Evolutionary conservation across 23 red algal species (phyloP).

Genomic region (Gracilaria vermiculophylla): DNA sequence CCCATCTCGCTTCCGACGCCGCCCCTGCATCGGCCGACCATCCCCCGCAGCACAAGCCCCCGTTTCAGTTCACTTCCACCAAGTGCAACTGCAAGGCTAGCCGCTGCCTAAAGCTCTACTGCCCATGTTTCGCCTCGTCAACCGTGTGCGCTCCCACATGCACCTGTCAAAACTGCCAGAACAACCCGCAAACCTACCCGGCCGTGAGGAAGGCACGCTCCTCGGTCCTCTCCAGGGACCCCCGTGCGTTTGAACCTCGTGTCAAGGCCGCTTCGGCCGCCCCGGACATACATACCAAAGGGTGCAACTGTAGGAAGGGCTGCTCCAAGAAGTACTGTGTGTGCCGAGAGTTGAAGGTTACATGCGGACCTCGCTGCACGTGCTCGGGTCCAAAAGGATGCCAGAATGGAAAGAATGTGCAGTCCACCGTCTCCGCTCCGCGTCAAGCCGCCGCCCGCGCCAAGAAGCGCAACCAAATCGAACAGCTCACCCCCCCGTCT

Average conservation of each 20-base stretch:
- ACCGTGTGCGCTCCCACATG: conserved; percentile 22
- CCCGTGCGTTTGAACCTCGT: conserved; percentile 56
- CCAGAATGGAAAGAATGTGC: conserved; percentile 14
- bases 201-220: conserved; percentile 35
- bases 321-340: conserved; percentile 74
- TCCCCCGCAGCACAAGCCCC: neutral
- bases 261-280: conserved; percentile 7
- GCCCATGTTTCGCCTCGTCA: conserved; percentile 50
- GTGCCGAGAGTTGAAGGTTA: conserved; percentile 35
- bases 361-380: conserved; percentile 51
- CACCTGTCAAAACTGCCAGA: conserved; percentile 56
- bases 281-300: conserved; percentile 40
- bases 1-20: neutral
- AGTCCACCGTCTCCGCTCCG: neutral
- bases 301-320: conserved; percentile 69
- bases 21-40: neutral
- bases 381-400: conserved; percentile 57
- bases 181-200: neutral
- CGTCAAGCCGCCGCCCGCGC: neutral
- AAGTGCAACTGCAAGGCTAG: conserved; percentile 56
- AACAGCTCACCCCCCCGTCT: neutral
- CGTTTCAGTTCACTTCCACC: neutral
- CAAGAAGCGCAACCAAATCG: neutral
- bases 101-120: conserved; percentile 59
- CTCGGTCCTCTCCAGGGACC: conserved; percentile 53